Evolutionary conservation across 208 protist species (phyloP), one percentile per base, ranked within the genome.

Genomic region (Leishmania arabica): DNA sequence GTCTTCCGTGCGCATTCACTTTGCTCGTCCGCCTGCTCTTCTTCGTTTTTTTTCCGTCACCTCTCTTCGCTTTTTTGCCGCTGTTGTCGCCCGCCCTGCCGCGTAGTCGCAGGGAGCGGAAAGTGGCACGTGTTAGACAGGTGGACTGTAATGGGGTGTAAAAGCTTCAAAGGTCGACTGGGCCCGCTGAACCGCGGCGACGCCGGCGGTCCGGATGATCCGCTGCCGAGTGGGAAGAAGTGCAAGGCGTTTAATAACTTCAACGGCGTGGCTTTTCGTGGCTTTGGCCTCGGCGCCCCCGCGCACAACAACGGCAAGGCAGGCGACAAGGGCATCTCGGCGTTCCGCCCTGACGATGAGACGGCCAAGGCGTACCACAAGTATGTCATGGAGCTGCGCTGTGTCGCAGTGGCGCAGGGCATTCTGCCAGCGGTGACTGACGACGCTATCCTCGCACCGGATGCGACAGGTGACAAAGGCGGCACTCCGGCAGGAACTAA

Each of bases 321-420:
- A 24, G 78, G 21, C 27, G 69, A 74, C 3, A 65, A 74, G 1
- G 79, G 80, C 72, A 87, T 85, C 68, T 71, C 78, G 27, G 78
- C 80, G n/a, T 90, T 79, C 60, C 51, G 34, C 3, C 84, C 87
- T 24, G 83, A 83, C 70, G 84, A 82, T 27, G 79, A 74, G 15
- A 84, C 81, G 71, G 40, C 82, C 37, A 83, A 74, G 40, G 45
- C 65, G 4, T 90, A 88, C 71, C 73, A 82, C 13, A 75, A 83
- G 37, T 73, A 80, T 40, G 71, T 90, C n/a, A 74, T 75, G 66
- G 79, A 69, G 34, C 34, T 87, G 45, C 87, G 87, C 64, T 72
- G 45, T 27, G 81, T 77, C 13, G 87, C 81, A 2, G 73, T 87
- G 51, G 62, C 62, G 13, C 70, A 83, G 56, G 87, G 87, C 62